phyloP scores from a whole-genome alignment of 1,139 yeast species.

The Kurtzmaniella quercitrusa region DNA sequence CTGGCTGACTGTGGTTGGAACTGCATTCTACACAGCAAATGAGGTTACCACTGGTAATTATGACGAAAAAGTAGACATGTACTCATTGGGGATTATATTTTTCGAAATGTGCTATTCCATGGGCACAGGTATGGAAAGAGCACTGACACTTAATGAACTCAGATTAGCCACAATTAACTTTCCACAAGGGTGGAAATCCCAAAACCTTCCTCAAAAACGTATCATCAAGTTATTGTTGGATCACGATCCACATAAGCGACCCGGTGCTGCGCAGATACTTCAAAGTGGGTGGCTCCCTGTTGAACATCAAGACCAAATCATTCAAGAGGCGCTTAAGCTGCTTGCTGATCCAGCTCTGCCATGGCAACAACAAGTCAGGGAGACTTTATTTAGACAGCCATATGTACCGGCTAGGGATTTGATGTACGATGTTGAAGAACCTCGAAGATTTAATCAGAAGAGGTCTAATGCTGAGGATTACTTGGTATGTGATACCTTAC shows the following conservation, averaged over 20 bases:
- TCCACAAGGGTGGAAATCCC: conserved; percentile 58
- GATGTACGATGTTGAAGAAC: conserved; percentile 53
- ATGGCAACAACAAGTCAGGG: conserved; percentile 90
- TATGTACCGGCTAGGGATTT: conserved; percentile 79
- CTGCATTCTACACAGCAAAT: conserved; percentile 86
- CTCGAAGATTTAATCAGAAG: conserved; percentile 1
- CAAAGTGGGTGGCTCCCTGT: conserved; percentile 83
- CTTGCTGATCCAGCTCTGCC: conserved; percentile 88
- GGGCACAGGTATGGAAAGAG: conserved; percentile 90
- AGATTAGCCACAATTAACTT: conserved; percentile 58
- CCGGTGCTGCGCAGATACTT: conserved; percentile 70
- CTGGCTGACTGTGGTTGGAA: conserved; percentile 88
- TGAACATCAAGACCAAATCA: conserved; percentile 84
- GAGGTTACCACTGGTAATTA: conserved; percentile 81
- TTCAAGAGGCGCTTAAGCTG: conserved; percentile 81
- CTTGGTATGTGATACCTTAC: conserved; percentile 46
- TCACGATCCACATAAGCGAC: conserved; percentile 75
- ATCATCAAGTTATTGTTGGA: conserved; percentile 64
- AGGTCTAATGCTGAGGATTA: conserved; percentile 25
- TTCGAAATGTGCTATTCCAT: conserved; percentile 90
- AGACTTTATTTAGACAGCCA: conserved; percentile 78
- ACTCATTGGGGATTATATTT: conserved; percentile 88
- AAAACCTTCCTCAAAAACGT: conserved; percentile 35
- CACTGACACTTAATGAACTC: conserved; percentile 58
- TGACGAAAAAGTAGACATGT: conserved; percentile 92